These are phyloP conservation scores for Ceratobasidium sp. DNA, from an alignment of 1,284 basidiomycete genomes.

Conservation along the genomic window DNA sequence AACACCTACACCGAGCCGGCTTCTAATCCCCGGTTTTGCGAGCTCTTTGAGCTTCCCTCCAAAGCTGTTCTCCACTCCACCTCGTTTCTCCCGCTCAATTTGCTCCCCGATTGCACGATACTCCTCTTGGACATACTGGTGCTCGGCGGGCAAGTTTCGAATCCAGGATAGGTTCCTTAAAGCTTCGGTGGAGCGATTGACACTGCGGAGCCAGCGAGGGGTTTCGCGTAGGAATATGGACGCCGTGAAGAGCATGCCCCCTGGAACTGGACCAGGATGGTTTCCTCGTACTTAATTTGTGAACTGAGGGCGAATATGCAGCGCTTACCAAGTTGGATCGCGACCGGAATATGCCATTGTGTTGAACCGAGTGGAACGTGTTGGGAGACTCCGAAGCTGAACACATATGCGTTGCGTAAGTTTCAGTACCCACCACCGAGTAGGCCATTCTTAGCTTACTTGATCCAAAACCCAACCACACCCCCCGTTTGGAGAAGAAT, in stretches of 20 bases:
- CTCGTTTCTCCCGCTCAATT: slow-evolving; percentile 9
- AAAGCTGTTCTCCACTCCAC: slow-evolving; percentile 50
- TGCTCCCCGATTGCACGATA: slow-evolving; percentile 48
- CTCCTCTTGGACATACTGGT: slow-evolving; percentile 60
- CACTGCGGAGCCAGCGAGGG: slow-evolving; percentile 65
- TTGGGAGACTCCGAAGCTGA: slow-evolving; percentile 61
- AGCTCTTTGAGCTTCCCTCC: slow-evolving; percentile 51
- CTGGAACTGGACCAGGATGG: slow-evolving; percentile 56
- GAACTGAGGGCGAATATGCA: neutral
- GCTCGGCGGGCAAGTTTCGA: slow-evolving; percentile 59
- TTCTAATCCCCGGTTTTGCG: slow-evolving; percentile 51
- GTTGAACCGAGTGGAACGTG: slow-evolving; percentile 57
- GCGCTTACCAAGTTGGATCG: slow-evolving; percentile 61
- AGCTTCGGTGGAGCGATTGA: slow-evolving; percentile 59
- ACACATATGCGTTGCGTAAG: slow-evolving; percentile 44
- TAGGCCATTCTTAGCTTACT: slow-evolving; percentile 38
- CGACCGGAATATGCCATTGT: slow-evolving; percentile 67
- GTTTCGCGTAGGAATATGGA: slow-evolving; percentile 64
- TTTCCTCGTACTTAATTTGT: too few species aligned
- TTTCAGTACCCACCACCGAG: neutral
- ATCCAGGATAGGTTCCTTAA: slow-evolving; percentile 60
- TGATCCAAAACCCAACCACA: slow-evolving; percentile 64
- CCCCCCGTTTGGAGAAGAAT: slow-evolving; percentile 60
- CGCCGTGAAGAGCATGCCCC: slow-evolving; percentile 62
- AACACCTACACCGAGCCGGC: slow-evolving; percentile 53